A percentile compares a stretch with the other conserved stretches of the same genome.
These are phyloP conservation scores for Thalassiosira exigua DNA, from an alignment of 352 stramenopile genomes.

Conservation along the genomic window DNA sequence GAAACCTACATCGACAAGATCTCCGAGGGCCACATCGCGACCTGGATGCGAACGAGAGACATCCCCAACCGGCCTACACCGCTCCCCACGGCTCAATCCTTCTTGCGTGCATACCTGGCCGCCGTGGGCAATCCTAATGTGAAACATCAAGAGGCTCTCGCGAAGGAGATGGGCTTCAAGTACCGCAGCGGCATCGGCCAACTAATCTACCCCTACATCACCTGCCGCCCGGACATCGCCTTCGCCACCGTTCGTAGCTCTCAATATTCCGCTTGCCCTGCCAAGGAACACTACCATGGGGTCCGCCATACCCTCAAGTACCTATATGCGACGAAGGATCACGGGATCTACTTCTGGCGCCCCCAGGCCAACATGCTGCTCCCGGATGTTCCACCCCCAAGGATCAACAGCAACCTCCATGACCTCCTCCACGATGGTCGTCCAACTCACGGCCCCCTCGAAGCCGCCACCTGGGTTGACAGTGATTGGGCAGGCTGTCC, in stretches of 20 bases:
- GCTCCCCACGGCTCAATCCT: constrained; percentile 5
- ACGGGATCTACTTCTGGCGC: constrained; percentile 41
- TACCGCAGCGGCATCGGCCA: constrained; percentile 44
- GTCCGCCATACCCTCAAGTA: constrained; percentile 34
- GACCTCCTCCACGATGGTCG: constrained; percentile 11
- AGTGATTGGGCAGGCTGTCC: constrained; percentile 19
- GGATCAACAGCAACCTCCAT: constrained; percentile 9
- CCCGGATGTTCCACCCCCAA: background rate
- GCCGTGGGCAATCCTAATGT: background rate
- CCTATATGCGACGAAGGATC: constrained; percentile 10
- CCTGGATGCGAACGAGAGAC: background rate
- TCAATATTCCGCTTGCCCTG: constrained; percentile 10
- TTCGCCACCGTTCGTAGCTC: constrained; percentile 6
- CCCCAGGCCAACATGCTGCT: background rate
- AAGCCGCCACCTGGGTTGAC: constrained; percentile 10
- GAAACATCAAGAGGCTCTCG: background rate
- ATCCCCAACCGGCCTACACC: constrained; percentile 4
- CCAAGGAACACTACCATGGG: constrained; percentile 36
- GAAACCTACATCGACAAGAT: constrained; percentile 21
- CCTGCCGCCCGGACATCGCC: constrained; percentile 28
- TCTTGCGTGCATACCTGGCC: background rate
- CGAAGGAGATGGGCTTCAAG: background rate
- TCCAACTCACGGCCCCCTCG: background rate
- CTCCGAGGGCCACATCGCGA: background rate
- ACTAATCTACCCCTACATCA: constrained; percentile 54